Conservation (phyloP, 441 rosid species). For the Biscutella auriculata region DNA sequence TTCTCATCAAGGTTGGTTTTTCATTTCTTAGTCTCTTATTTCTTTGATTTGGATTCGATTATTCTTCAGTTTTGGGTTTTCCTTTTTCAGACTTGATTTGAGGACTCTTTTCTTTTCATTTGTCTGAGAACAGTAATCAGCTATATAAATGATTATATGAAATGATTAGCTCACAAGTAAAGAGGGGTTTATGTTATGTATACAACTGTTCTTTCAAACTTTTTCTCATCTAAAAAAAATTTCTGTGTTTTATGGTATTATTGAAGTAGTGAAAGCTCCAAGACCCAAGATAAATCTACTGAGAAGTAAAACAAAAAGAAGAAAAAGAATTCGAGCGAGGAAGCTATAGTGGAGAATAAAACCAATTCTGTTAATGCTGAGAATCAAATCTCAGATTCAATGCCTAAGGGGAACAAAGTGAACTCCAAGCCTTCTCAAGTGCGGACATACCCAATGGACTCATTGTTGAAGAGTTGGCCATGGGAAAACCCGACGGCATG, state of each 20-base stretch:
- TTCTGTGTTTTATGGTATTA: not conserved
- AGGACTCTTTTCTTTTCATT: not conserved
- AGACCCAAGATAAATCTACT: constrained; percentile 27
- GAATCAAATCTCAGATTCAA: constrained; percentile 31
- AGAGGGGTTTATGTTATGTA: not conserved
- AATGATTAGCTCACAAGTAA: not conserved
- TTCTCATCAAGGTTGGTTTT: no score
- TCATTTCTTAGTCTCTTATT: no score
- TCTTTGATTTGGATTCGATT: no score
- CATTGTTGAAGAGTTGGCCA: constrained; percentile 61
- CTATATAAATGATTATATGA: not conserved
- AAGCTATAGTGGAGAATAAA: constrained; percentile 24
- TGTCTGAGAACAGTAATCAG: not conserved
- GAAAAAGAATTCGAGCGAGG: constrained; percentile 39
- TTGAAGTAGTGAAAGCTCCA: constrained; percentile 15
- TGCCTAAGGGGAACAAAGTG: no score
- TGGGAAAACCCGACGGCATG: constrained; percentile 86
- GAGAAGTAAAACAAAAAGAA: constrained; percentile 54
- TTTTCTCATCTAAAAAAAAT: not conserved
- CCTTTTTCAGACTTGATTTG: no score
- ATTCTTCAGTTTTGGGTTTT: no score
- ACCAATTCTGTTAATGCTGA: constrained; percentile 21
- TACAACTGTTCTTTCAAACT: not conserved
- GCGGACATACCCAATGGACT: constrained; percentile 70
- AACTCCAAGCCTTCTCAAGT: constrained; percentile 43